These are phyloP conservation scores for Suillus sp. DNA, from an alignment of 768 basidiomycete species.

Conservation along the genomic window DNA sequence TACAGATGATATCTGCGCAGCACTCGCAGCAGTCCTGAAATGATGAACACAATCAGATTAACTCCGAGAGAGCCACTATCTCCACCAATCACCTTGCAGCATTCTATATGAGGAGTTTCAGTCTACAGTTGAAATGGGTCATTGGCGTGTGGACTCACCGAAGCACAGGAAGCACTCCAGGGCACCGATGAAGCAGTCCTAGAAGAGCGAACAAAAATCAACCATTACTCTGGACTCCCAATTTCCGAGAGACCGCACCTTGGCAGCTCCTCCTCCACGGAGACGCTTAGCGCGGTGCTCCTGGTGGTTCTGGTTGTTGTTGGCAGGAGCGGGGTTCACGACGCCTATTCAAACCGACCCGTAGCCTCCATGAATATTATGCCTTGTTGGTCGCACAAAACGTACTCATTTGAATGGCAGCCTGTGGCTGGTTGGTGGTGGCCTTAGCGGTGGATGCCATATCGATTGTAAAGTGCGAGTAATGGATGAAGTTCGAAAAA, in stretches of 20 bases:
- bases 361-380: not conserved
- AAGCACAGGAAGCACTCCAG: slow-evolving; percentile 74
- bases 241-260: slow-evolving; percentile 39
- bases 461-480: slow-evolving; percentile 24
- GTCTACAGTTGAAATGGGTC: not conserved
- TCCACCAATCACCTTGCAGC: slow-evolving; percentile 57
- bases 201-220: slow-evolving; percentile 6
- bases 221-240: not conserved
- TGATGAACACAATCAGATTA: not conserved
- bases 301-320: slow-evolving; percentile 41
- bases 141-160: slow-evolving; percentile 43
- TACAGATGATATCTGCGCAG: slow-evolving; percentile 69
- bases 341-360: slow-evolving; percentile 36
- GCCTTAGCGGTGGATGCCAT: slow-evolving; percentile 35
- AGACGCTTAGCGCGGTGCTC: slow-evolving; percentile 54
- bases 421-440: slow-evolving; percentile 58
- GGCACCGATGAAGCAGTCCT: slow-evolving; percentile 70
- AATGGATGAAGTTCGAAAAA: not conserved
- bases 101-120: slow-evolving; percentile 44
- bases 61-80: not conserved
- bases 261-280: slow-evolving; percentile 72
- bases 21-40: slow-evolving; percentile 71
- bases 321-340: slow-evolving; percentile 45
- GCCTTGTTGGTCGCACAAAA: slow-evolving; percentile 11
- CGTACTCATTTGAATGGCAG: slow-evolving; percentile 65